These are phyloP conservation scores for Carex pumila DNA, from an alignment of 176 grass and related monocot genomes.

Conservation along the genomic window DNA sequence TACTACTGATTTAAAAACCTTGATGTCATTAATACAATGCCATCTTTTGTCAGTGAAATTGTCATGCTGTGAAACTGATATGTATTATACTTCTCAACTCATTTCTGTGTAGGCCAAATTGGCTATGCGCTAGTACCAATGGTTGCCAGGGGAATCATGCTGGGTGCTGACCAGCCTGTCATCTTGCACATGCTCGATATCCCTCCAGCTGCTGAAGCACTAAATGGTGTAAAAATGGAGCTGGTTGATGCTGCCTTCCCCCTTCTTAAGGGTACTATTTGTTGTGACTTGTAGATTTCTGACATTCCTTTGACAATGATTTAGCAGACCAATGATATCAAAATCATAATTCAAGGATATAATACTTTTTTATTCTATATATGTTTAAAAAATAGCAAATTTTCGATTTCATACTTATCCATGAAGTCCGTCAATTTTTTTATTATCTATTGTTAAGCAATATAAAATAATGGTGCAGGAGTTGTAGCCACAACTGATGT, in stretches of 20 bases:
- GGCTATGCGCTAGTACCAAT: slow-evolving; percentile 97
- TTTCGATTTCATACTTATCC: neutral
- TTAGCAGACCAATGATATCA: neutral
- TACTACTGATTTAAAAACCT: neutral
- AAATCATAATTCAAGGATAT: neutral
- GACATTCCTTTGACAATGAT: neutral
- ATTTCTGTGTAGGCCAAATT: slow-evolving; percentile 73
- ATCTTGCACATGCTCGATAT: slow-evolving; percentile 99
- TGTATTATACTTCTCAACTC: neutral
- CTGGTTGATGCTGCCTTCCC: slow-evolving; percentile 93
- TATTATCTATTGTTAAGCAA: neutral
- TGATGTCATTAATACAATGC: neutral
- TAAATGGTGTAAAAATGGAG: slow-evolving; percentile 97
- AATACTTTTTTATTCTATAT: neutral
- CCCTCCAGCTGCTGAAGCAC: slow-evolving; percentile 67
- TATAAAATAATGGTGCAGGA: slow-evolving; percentile 38
- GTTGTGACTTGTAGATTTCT: neutral
- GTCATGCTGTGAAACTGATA: neutral
- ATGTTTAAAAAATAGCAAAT: neutral
- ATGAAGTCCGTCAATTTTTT: neutral
- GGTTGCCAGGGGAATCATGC: slow-evolving; percentile 91
- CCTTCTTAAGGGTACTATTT: slow-evolving; percentile 69
- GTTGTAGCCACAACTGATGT: slow-evolving; percentile 91
- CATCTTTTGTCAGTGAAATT: neutral
- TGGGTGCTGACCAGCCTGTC: slow-evolving; percentile 87